Base-by-base conservation (phyloP, 2,329 filamentous ascomycete genomes). In the Mollisiaceae sp. region DNA sequence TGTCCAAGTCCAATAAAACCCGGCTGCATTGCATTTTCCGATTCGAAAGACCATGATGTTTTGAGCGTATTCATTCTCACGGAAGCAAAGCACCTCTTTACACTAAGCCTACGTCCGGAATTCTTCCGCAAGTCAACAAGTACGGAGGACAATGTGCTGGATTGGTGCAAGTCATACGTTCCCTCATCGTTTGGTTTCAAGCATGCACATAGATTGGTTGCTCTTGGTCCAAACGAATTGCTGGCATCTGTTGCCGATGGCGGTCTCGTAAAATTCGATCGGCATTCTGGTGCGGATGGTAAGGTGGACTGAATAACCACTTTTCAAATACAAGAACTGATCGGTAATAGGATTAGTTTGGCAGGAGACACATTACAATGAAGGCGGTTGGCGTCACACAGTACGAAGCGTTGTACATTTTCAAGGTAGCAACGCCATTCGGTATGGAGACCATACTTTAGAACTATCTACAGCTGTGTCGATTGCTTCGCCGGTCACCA, bases 231-330 rank as follows among this genome's bases (percentile, higher is more conserved):
- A 18, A 83, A 91, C 67, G 89, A 92, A 73, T 79, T 99, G 56
- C 84, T 97, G 56, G 85, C 97, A 24, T 91, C 93, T 0, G 86
- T 97, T 68, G 89, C 91, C 67, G 91, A 95, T 79, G 93, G 93
- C 32, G 88, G 89, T 55, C 83, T 95, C 69, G 82, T 94, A 69
- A 86, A 86, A 39, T 81, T 98, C 69, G 89, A 90, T 64, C 86
- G 87, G 74, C 86, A 80, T 65, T 76, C 80, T 32, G 81, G 80
- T 43, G 81, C 83, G 65, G 82, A 82, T 77, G 84, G 83, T 80
- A 78, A 71, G 73, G 60, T 32, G 27, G 60, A 22, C 22, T 45
- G 54, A 8, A 59, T 60, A 59, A 55, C 22, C 12, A 45, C 24
- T 22, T 15, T 24, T 5, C 8, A 18, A 20, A 8, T 20, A 43